Conservation (phyloP, 2,329 filamentous ascomycete species). For the Diplodia mutila region DNA sequence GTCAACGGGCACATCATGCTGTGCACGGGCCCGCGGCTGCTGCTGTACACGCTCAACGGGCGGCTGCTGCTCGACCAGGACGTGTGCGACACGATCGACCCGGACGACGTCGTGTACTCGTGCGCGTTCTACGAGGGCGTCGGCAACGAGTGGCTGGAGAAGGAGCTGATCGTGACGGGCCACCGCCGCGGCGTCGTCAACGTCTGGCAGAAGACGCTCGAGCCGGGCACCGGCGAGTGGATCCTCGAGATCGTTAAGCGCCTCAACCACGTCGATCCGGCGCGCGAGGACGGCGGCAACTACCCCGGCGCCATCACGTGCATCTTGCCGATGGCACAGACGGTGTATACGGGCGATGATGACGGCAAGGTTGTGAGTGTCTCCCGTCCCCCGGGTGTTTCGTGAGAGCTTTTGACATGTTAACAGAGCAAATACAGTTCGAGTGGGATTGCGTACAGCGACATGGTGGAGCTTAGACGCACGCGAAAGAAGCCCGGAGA, state of each 20-base stretch:
- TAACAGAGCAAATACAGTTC: constrained; percentile 45
- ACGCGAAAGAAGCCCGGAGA: background rate
- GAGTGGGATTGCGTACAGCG: constrained; percentile 62
- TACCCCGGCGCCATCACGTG: constrained; percentile 75
- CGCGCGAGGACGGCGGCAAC: constrained; percentile 62
- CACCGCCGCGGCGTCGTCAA: constrained; percentile 84
- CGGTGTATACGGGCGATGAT: constrained; percentile 93
- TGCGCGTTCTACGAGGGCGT: constrained; percentile 93
- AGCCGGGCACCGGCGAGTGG: constrained; percentile 65
- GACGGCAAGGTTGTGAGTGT: constrained; percentile 70
- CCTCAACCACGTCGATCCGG: constrained; percentile 77
- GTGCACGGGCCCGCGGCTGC: constrained; percentile 73
- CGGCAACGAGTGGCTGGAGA: constrained; percentile 89
- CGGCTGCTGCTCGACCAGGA: constrained; percentile 79
- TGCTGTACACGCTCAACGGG: constrained; percentile 87
- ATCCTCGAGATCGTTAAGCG: constrained; percentile 76
- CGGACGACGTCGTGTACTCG: constrained; percentile 70
- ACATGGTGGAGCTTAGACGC: constrained; percentile 34
- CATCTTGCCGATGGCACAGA: constrained; percentile 78
- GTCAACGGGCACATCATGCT: constrained; percentile 88
- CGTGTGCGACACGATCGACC: constrained; percentile 68
- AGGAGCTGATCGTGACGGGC: constrained; percentile 84
- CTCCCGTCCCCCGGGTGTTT: background rate
- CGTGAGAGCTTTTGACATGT: constrained; percentile 15
- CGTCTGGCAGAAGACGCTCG: constrained; percentile 63